Conservation (phyloP, 768 basidiomycete genomes). For the Suillus bovinus region DNA sequence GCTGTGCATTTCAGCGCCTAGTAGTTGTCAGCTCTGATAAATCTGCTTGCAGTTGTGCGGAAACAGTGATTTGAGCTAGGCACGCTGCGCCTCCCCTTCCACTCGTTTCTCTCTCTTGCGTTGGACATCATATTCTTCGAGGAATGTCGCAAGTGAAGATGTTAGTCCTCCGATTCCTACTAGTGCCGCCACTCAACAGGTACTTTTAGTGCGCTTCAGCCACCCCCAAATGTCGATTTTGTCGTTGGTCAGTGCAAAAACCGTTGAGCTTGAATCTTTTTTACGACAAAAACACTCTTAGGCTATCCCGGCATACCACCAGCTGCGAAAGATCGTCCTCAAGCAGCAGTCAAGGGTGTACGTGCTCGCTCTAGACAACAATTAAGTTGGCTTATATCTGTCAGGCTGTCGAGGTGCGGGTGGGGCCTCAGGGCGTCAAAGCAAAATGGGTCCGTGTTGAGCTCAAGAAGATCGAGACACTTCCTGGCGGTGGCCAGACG, state of each 20-base stretch:
- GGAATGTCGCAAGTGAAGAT: constrained; percentile 47
- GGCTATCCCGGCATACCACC: constrained; percentile 91
- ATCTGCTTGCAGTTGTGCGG: not conserved
- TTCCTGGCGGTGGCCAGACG: constrained; percentile 66
- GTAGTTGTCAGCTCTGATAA: not conserved
- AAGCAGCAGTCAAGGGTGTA: constrained; percentile 86
- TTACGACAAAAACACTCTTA: constrained; percentile 30
- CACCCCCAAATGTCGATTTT: constrained; percentile 88
- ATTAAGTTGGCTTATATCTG: constrained; percentile 6
- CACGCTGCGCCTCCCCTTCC: constrained; percentile 14
- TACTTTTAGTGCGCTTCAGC: constrained; percentile 66
- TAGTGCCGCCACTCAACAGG: not conserved
- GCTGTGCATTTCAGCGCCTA: constrained; percentile 15
- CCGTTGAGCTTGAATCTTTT: constrained; percentile 6
- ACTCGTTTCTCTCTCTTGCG: constrained; percentile 8
- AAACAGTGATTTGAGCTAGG: constrained; percentile 8
- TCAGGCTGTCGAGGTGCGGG: constrained; percentile 85
- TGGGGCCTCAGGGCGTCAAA: constrained; percentile 73
- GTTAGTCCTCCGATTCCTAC: constrained; percentile 31
- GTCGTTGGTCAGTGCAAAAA: constrained; percentile 60
- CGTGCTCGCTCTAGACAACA: constrained; percentile 32
- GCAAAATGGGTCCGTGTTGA: constrained; percentile 93
- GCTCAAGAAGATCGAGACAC: constrained; percentile 85
- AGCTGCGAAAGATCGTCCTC: constrained; percentile 69
- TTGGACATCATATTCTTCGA: not conserved